Percentiles rank a stretch among this genome's conserved stretches.
These are phyloP conservation scores for Aspergillus sp. DNA, from an alignment of 2,329 filamentous ascomycete species.

Conservation along the genomic window DNA sequence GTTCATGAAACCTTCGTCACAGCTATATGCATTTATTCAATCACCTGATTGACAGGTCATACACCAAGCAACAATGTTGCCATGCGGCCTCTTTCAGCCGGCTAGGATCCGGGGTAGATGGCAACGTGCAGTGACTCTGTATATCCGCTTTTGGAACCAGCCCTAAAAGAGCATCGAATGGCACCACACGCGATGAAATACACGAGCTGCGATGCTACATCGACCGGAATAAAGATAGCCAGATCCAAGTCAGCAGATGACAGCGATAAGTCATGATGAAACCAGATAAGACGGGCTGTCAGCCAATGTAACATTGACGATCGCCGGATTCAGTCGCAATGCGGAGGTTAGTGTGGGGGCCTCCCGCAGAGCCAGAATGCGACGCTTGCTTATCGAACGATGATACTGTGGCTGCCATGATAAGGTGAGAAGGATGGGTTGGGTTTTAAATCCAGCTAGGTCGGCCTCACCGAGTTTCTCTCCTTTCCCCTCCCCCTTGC, in stretches of 20 bases:
- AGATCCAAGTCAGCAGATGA: too few relatives aligned
- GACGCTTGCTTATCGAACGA: slow-evolving; percentile 8
- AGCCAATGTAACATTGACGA: slow-evolving; percentile 19
- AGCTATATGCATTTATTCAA: too few relatives aligned
- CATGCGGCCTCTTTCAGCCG: too few relatives aligned
- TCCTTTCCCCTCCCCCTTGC: background rate
- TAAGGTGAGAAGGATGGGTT: background rate
- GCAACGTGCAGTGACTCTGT: too few relatives aligned
- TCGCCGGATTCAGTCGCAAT: slow-evolving; percentile 6
- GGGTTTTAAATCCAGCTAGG: background rate
- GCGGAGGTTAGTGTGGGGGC: slow-evolving; percentile 11
- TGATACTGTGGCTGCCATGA: slow-evolving; percentile 3
- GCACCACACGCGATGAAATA: background rate
- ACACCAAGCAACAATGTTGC: too few relatives aligned
- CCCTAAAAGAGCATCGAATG: background rate
- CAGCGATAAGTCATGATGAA: background rate
- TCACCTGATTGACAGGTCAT: too few relatives aligned
- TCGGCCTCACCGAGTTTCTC: background rate
- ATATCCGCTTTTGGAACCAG: background rate
- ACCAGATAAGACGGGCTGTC: slow-evolving; percentile 2
- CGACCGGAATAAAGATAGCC: background rate
- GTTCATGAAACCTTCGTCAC: too few relatives aligned
- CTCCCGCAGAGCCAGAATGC: background rate
- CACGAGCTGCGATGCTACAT: background rate
- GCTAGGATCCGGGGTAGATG: too few relatives aligned